Percentiles rank a stretch among this genome's conserved stretches.
phyloP scores from a whole-genome alignment of 805 yeast genomes.

The Myxozyma neglecta region DNA sequence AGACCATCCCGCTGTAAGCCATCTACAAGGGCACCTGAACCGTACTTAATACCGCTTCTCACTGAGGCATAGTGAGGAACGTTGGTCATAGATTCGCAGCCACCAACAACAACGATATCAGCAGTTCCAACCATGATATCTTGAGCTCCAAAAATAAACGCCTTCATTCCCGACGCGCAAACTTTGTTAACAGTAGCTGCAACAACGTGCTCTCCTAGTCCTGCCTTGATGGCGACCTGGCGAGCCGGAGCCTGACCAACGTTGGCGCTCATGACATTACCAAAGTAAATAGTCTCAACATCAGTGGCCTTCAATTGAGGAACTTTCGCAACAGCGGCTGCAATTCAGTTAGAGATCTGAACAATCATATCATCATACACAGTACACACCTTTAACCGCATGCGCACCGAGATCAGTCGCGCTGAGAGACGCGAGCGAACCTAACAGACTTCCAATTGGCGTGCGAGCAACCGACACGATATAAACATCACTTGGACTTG shows the following conservation, averaged over 20 bases:
- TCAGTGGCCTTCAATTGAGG: conserved; percentile 74
- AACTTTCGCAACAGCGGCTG: conserved; percentile 80
- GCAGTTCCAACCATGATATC: conserved; percentile 67
- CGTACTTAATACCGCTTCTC: conserved; percentile 87
- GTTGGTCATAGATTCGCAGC: conserved; percentile 95
- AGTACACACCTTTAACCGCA: conserved; percentile 60
- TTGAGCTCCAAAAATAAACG: conserved; percentile 85
- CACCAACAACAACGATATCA: conserved; percentile 82
- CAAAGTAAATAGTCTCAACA: conserved; percentile 86
- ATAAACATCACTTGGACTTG: conserved; percentile 53
- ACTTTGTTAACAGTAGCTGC: conserved; percentile 93
- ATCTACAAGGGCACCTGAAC: conserved; percentile 76
- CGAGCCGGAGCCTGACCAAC: conserved; percentile 97
- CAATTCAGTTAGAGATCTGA: not conserved
- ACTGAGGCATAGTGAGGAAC: conserved; percentile 83
- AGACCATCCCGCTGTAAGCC: conserved; percentile 93
- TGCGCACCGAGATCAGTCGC: conserved; percentile 88
- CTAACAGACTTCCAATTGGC: conserved; percentile 94
- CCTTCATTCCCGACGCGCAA: conserved; percentile 92
- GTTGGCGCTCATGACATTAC: conserved; percentile 87
- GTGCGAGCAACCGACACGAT: conserved; percentile 92
- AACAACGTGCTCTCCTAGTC: conserved; percentile 73
- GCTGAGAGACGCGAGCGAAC: conserved; percentile 68
- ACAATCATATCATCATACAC: not conserved
- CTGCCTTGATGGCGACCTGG: conserved; percentile 89